These are phyloP conservation scores for Colletotrichum sp. DNA, from an alignment of 2,329 filamentous ascomycete genomes.

Conservation along the genomic window DNA sequence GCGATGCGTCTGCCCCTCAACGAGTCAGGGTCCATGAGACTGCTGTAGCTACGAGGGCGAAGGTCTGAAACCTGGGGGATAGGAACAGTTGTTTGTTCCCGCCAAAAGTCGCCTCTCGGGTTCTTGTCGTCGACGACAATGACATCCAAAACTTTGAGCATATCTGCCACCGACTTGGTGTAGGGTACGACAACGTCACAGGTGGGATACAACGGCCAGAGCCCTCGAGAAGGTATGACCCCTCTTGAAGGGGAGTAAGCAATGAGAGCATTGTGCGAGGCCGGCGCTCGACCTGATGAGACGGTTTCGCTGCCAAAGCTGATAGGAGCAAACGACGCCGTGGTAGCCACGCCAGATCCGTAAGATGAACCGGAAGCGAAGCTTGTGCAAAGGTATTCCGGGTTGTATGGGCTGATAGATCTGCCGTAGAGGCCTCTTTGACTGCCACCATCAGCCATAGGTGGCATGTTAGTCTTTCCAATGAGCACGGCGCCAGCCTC, in stretches of 20 bases:
- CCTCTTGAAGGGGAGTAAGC: slow-evolving; percentile 58
- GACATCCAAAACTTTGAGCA: slow-evolving; percentile 46
- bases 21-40: slow-evolving; percentile 32
- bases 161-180: slow-evolving; percentile 49
- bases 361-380: slow-evolving; percentile 61
- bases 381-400: slow-evolving; percentile 53
- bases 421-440: slow-evolving; percentile 57
- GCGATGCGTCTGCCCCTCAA: slow-evolving; percentile 51
- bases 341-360: slow-evolving; percentile 52
- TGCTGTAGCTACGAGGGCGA: slow-evolving; percentile 36
- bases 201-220: slow-evolving; percentile 58
- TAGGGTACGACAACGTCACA: slow-evolving; percentile 58
- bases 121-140: slow-evolving; percentile 47
- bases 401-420: slow-evolving; percentile 57
- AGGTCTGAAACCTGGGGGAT: slow-evolving; percentile 38
- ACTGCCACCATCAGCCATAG: slow-evolving; percentile 61
- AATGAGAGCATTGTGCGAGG: slow-evolving; percentile 56
- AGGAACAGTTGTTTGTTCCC: slow-evolving; percentile 50
- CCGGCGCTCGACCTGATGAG: slow-evolving; percentile 55
- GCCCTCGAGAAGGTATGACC: slow-evolving; percentile 50
- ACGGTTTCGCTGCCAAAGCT: slow-evolving; percentile 58
- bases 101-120: slow-evolving; percentile 54
- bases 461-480: slow-evolving; percentile 63
- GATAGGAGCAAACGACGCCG: slow-evolving; percentile 54
- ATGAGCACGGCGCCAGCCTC: slow-evolving; percentile 55